These are phyloP conservation scores for Capsicum chinense DNA, from an alignment of 257 asterid species.

Conservation along the genomic window DNA sequence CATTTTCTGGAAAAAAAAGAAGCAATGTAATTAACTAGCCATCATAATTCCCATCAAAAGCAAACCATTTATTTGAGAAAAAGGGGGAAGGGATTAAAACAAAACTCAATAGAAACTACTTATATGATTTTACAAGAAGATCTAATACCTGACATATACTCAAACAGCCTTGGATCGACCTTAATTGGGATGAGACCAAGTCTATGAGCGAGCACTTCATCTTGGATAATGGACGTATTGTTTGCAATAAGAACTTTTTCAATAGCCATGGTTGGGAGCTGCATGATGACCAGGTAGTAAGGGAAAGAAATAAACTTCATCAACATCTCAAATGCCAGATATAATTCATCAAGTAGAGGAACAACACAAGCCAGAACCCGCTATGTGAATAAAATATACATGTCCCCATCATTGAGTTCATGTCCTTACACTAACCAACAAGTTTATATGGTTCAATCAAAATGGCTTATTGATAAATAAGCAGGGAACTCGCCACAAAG, in stretches of 20 bases:
- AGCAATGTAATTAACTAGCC: conserved; percentile 32
- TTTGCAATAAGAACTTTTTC: conserved; percentile 90
- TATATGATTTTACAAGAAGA: background rate
- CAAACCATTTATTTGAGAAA: background rate
- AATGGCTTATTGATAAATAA: background rate
- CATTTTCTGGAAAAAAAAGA: conserved; percentile 61
- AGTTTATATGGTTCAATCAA: background rate
- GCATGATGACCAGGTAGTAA: conserved; percentile 27
- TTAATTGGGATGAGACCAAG: conserved; percentile 88
- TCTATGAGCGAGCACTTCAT: conserved; percentile 94
- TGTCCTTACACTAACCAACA: background rate
- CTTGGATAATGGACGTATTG: conserved; percentile 93
- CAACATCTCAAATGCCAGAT: background rate
- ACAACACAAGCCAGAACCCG: background rate
- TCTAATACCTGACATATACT: conserved; percentile 70
- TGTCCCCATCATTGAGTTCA: background rate
- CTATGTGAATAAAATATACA: background rate
- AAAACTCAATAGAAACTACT: conserved; percentile 22
- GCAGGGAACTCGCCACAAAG: background rate
- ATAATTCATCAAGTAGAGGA: conserved; percentile 17
- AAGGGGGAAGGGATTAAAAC: background rate
- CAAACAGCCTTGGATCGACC: conserved; percentile 87
- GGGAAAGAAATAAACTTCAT: conserved; percentile 23
- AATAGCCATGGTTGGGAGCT: conserved; percentile 97
- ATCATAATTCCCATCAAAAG: conserved; percentile 38